Percentiles rank a stretch among this genome's conserved stretches.
phyloP scores from a whole-genome alignment of 257 asterid genomes.

The Gynochthodes officinalis region DNA sequence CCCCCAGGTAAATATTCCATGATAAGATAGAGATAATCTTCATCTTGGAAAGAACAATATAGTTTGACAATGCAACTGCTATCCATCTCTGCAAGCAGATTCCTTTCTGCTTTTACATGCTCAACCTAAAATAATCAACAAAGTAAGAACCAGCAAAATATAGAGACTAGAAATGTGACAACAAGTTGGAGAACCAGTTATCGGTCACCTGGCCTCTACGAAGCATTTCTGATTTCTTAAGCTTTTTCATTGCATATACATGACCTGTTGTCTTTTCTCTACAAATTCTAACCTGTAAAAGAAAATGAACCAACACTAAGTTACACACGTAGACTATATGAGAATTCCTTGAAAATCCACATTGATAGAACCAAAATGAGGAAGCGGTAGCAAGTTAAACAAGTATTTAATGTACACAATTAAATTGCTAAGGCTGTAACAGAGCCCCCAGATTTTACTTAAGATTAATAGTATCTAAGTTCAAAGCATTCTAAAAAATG shows the following conservation, averaged over 20 bases:
- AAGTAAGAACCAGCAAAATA: constrained; percentile 27
- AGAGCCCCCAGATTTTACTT: neutral
- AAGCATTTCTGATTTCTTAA: constrained; percentile 97
- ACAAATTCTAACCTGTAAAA: constrained; percentile 82
- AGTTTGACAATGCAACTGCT: constrained; percentile 95
- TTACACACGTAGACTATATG: neutral
- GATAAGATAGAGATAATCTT: constrained; percentile 84
- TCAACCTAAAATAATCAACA: constrained; percentile 58
- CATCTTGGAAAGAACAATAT: constrained; percentile 96
- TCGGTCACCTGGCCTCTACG: constrained; percentile 96
- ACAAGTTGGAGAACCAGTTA: constrained; percentile 25
- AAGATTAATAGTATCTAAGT: neutral
- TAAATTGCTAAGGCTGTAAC: neutral
- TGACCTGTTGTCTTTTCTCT: constrained; percentile 87
- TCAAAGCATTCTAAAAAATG: neutral
- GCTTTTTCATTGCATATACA: constrained; percentile 98
- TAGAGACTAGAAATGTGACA: constrained; percentile 25
- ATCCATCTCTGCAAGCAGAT: constrained; percentile 90
- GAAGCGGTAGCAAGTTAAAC: neutral
- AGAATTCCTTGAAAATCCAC: neutral
- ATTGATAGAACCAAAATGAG: neutral
- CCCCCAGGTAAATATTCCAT: constrained; percentile 99
- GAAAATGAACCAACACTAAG: constrained; percentile 18
- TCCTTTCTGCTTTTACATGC: constrained; percentile 92
- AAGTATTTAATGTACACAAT: neutral